These are phyloP conservation scores for Cordyceps javanica DNA, from an alignment of 2,329 filamentous ascomycete species.

Conservation along the genomic window DNA sequence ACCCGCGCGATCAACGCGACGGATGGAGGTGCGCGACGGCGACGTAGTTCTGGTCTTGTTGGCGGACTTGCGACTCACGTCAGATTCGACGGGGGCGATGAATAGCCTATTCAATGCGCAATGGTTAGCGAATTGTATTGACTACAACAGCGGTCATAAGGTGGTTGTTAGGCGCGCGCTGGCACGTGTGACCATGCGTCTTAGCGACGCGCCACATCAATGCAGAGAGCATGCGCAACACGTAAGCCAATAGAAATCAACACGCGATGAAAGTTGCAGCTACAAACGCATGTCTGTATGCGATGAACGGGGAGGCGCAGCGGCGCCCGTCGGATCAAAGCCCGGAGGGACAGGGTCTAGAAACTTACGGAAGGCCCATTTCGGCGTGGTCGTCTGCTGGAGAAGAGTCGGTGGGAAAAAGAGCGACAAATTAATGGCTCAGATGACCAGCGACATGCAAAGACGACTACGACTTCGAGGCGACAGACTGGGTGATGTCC, in stretches of 20 bases:
- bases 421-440: constrained; percentile 10
- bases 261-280: background rate
- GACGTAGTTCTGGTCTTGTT: constrained; percentile 25
- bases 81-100: constrained; percentile 39
- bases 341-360: background rate
- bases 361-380: constrained; percentile 46
- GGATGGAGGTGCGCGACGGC: constrained; percentile 34
- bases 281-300: background rate
- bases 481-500: background rate
- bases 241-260: background rate
- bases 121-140: background rate
- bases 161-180: background rate
- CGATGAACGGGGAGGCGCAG: background rate
- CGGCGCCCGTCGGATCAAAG: background rate
- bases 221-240: background rate
- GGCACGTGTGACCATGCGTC: background rate
- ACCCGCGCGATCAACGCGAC: constrained; percentile 28
- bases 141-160: background rate
- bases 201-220: background rate
- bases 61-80: constrained; percentile 30
- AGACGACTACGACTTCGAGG: background rate
- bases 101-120: constrained; percentile 32
- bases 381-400: constrained; percentile 13
- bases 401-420: background rate
- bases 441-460: background rate